phyloP scores from a whole-genome alignment of 208 protist species.

The Leishmania tarentolae region DNA sequence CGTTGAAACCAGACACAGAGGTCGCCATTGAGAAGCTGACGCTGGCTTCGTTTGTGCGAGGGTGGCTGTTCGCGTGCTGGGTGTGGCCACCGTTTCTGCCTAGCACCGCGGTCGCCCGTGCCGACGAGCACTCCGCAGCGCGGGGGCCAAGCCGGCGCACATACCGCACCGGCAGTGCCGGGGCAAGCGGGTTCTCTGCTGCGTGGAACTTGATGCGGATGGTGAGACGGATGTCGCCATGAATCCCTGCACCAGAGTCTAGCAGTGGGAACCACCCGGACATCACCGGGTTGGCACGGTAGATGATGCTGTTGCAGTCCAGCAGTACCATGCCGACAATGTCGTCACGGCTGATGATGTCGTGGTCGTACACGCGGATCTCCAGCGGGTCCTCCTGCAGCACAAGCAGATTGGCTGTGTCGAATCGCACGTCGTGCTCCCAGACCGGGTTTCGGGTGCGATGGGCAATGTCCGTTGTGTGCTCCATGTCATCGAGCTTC shows the following conservation, averaged over 20 bases:
- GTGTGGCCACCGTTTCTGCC: neutral
- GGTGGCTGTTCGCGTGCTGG: neutral
- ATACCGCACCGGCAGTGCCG: slow-evolving; percentile 69
- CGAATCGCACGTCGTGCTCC: slow-evolving; percentile 83
- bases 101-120: neutral
- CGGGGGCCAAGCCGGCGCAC: slow-evolving; percentile 36
- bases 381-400: slow-evolving; percentile 95
- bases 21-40: slow-evolving; percentile 8
- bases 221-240: slow-evolving; percentile 87
- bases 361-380: slow-evolving; percentile 95
- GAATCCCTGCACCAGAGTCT: slow-evolving; percentile 79
- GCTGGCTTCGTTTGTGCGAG: slow-evolving; percentile 9
- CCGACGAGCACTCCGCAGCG: slow-evolving; percentile 5
- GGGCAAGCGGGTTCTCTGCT: slow-evolving; percentile 84
- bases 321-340: slow-evolving; percentile 93
- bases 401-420: slow-evolving; percentile 81
- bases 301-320: slow-evolving; percentile 92
- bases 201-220: slow-evolving; percentile 91
- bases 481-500: slow-evolving; percentile 71
- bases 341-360: slow-evolving; percentile 95
- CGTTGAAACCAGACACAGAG: neutral
- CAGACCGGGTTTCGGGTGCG: slow-evolving; percentile 84
- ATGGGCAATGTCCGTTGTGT: slow-evolving; percentile 77
- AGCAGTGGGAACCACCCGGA: slow-evolving; percentile 93
- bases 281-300: slow-evolving; percentile 60